Conservation (phyloP, 2,329 filamentous ascomycete species). For the Pseudocercospora eumusae region DNA sequence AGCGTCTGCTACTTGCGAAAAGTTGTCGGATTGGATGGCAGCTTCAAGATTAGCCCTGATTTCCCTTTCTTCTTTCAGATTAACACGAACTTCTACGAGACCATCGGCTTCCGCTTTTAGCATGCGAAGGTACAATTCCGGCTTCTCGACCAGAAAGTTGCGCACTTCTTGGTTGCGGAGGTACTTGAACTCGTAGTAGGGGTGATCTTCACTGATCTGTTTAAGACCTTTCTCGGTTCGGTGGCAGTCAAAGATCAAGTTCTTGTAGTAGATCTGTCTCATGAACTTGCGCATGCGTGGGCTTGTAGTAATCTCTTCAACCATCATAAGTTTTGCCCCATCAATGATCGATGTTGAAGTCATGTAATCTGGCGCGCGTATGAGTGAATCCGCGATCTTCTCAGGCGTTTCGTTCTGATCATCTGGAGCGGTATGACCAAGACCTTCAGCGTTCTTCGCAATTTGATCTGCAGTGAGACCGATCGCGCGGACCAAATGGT, state of each 20-base stretch:
- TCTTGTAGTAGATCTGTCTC: constrained; percentile 78
- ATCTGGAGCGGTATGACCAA: constrained; percentile 78
- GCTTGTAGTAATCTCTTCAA: constrained; percentile 84
- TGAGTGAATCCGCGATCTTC: constrained; percentile 79
- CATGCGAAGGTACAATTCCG: constrained; percentile 94
- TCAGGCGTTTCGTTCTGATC: constrained; percentile 78
- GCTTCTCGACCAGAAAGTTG: constrained; percentile 74
- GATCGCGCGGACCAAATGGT: constrained; percentile 81
- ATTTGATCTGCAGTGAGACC: constrained; percentile 87
- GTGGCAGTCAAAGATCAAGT: constrained; percentile 80
- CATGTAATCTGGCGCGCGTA: constrained; percentile 69
- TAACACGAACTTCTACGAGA: constrained; percentile 79
- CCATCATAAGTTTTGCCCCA: constrained; percentile 82
- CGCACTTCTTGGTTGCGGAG: constrained; percentile 74
- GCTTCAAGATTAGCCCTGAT: constrained; percentile 76
- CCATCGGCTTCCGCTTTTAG: constrained; percentile 95
- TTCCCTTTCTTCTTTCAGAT: constrained; percentile 71
- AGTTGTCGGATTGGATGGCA: constrained; percentile 92
- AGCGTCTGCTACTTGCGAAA: constrained; percentile 88
- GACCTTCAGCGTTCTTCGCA: constrained; percentile 78
- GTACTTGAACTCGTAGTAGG: constrained; percentile 98
- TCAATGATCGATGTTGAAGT: constrained; percentile 74
- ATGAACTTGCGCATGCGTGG: constrained; percentile 88
- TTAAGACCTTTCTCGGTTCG: constrained; percentile 92
- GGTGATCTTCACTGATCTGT: constrained; percentile 91